Evolutionary conservation across 169 alveolate species (phyloP), one percentile per base, ranked within the genome.

Genomic region (Cryptosporidium sp.): DNA sequence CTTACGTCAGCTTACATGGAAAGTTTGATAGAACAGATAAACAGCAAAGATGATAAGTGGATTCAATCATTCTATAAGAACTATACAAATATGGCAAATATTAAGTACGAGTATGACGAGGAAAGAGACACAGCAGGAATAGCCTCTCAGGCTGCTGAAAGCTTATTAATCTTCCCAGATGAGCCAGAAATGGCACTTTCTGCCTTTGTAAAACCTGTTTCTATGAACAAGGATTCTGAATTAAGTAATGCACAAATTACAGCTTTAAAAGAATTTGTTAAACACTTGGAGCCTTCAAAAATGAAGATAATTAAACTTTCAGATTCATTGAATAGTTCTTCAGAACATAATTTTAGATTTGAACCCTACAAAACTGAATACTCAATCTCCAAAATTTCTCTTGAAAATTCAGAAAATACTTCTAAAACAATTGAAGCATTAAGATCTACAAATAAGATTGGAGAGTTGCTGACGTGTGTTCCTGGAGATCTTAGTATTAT

Each of bases 101-200:
- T 80, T 26, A 67, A 80, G n/a, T 80, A 62, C 45, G 56, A 48
- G 6, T 80, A 37, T 62, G 89, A 80, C 14, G 89, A 80, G 26
- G 67, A 60, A 44, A 60, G 89, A 44, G 56, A 80, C 31, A 80
- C 75, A 2, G 75, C 89, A 21, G 89, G 68, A 42, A 62, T 62
- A 31, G 89, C 42, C 10, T 80, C 89, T 33, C 89, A 80, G 42
- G 73, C 89, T 23, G 89, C 89, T 18, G 89, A 80, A 33, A 80
- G 60, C 35, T 39, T 80, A 16, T 65, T 80, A 45, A 21, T 80
- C 33, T 80, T 80, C 29, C 89, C 89, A 31, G 68, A 80, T 26
- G 80, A 80, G 39, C 89, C 89, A 18, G 89, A 80, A 18, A 80
- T 80, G 56, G 89, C 89, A 35, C 56, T 80, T 7, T 80, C 89